Percentiles rank a stretch among this genome's conserved stretches.
Conservation (phyloP, 2,329 filamentous ascomycete genomes). For the Talaromyces pinophilus region DNA sequence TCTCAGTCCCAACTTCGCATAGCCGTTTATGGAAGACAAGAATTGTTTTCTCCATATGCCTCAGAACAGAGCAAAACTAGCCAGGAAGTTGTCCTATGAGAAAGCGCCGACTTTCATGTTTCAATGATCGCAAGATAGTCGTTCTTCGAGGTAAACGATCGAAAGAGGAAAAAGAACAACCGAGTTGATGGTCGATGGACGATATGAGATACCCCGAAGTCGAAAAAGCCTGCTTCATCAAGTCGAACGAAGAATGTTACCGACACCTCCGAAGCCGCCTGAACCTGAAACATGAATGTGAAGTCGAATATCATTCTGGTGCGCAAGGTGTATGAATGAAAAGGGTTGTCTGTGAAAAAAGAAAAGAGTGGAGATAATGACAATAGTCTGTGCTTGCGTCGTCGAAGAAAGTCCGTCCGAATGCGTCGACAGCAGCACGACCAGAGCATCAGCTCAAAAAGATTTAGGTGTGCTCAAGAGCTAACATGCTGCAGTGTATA, state of each 20-base stretch:
- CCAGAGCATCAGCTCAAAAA: conserved; percentile 19
- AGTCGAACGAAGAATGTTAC: neutral
- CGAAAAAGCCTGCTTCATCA: neutral
- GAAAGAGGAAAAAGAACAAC: neutral
- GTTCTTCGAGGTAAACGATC: conserved; percentile 9
- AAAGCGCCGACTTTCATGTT: conserved; percentile 23
- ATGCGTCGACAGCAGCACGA: conserved; percentile 30
- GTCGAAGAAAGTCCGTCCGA: conserved; percentile 32
- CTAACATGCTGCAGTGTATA: conserved; percentile 37
- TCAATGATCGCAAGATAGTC: conserved; percentile 16
- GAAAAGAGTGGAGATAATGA: conserved; percentile 36
- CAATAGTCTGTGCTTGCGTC: conserved; percentile 37
- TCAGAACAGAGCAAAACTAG: conserved; percentile 24
- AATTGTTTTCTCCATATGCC: conserved; percentile 19
- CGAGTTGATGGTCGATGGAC: neutral
- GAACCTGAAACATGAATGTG: conserved; percentile 24
- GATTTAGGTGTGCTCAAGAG: conserved; percentile 29
- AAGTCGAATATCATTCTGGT: conserved; percentile 29
- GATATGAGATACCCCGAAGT: neutral
- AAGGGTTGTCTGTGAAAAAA: conserved; percentile 21
- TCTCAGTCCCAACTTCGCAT: conserved; percentile 20
- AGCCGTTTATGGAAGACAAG: conserved; percentile 22
- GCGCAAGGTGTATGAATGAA: conserved; percentile 38
- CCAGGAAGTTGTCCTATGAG: conserved; percentile 18
- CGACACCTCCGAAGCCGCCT: neutral